Evolutionary conservation across 1,139 yeast species (phyloP), one percentile per base, ranked within the genome.

Genomic region (Debaryomycetaceae sp.): DNA sequence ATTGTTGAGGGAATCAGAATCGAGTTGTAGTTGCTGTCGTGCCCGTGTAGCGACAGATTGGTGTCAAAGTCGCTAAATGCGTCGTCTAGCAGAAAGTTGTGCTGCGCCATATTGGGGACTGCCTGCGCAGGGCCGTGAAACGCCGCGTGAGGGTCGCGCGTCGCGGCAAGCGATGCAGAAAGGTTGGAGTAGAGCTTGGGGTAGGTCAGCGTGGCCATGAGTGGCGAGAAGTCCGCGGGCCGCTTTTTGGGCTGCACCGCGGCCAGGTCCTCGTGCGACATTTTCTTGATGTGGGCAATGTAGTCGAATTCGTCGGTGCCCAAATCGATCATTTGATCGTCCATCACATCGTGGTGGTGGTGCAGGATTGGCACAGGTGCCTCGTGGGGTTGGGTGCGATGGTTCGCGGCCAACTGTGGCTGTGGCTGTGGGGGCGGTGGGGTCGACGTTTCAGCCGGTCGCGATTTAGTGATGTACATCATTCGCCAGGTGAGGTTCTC

Each of bases 401-500:
- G 21, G 21, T 10, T 10, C 10, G 10, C 10, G 21, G 25, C 21
- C 25, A 11, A 11, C 21, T 9, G n/a, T 22, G 9, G 25, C 8
- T 10, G 10, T 10, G 21, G 10, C 21, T 10, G 11, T 19, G 21
- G 21, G 21, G 21, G 10, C 16, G 25, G 38, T 13, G 2, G 32
- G 17, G n/a, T 6, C 27, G 11, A 10, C 13, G 16, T 23, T 10
- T 23, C 25, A 23, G 14, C 6, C 9, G 36, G 36, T 4, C 14
- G 51, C n/a, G n/a, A n/a, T n/a, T n/a, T n/a, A 40, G 74, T 72
- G 46, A 82, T 61, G 31, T 70, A 73, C 88, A 85, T 81, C 76
- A 86, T 71, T 40, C 95, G 58, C 95, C 95, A 85, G 9, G 93
- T 79, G 31, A 85, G 58, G 51, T 85, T 85, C 49, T 83, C 86